Percentiles rank a stretch among this genome's conserved stretches.
phyloP scores from a whole-genome alignment of 176 grass and related monocot genomes.

The Zea mays region DNA sequence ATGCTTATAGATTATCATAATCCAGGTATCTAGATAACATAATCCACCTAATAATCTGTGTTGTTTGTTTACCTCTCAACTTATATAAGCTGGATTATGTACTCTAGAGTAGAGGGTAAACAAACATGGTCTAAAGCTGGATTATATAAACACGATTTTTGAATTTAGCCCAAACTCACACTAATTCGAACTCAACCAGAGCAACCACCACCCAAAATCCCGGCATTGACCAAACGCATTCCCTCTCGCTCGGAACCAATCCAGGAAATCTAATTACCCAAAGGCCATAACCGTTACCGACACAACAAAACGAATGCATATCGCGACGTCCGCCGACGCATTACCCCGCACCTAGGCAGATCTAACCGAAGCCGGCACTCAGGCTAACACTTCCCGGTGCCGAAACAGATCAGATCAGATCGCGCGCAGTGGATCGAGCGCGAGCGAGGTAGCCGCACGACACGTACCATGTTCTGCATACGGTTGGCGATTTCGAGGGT shows the following conservation, averaged over 20 bases:
- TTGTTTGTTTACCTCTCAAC: no score
- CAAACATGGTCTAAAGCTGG: no score
- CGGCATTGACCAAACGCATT: slow-evolving; percentile 13
- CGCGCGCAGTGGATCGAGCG: neutral
- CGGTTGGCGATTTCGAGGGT: slow-evolving; percentile 84
- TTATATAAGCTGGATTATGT: no score
- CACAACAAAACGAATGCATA: slow-evolving; percentile 5
- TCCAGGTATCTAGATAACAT: no score
- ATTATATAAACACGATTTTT: no score
- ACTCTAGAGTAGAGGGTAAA: no score
- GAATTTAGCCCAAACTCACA: neutral
- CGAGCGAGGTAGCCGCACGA: neutral
- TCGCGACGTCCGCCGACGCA: neutral
- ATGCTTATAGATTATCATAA: no score
- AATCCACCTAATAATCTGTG: no score
- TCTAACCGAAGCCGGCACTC: neutral
- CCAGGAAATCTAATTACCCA: neutral
- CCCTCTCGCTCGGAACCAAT: neutral
- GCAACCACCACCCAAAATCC: neutral
- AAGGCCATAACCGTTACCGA: neutral
- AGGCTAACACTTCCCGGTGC: neutral
- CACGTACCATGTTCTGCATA: slow-evolving; percentile 87
- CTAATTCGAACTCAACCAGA: neutral
- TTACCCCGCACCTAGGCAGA: slow-evolving; percentile 1
- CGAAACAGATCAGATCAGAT: slow-evolving; percentile 45